Evolutionary conservation across 495 filamentous ascomycete species (phyloP).

Genomic region (Mytilinidion resinicola): DNA sequence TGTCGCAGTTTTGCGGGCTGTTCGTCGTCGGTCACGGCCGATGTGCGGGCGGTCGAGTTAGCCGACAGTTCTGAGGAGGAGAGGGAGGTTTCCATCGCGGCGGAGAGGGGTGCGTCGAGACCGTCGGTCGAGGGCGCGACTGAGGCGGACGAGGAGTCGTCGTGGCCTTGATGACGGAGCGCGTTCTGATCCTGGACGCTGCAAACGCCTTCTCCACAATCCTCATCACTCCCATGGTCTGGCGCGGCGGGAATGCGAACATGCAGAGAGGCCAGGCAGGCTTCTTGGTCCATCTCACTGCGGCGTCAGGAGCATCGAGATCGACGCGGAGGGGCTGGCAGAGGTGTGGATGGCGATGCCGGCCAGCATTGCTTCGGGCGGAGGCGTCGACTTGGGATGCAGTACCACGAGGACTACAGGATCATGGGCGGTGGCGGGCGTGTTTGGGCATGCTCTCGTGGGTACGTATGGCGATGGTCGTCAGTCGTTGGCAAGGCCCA

Average conservation of each 20-base stretch:
- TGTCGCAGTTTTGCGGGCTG: constrained; percentile 6
- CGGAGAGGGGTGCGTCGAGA: constrained; percentile 16
- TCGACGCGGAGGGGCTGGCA: not conserved
- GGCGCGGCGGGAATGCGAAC: not conserved
- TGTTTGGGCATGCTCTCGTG: not conserved
- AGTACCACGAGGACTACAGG: not conserved
- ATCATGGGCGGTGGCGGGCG: not conserved
- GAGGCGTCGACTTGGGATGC: not conserved
- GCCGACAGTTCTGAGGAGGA: constrained; percentile 20
- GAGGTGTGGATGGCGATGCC: not conserved
- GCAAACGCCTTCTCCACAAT: not conserved
- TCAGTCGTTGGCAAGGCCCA: not conserved
- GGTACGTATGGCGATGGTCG: not conserved
- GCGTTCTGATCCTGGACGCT: not conserved
- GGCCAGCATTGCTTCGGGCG: not conserved
- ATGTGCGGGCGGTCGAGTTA: constrained; percentile 24
- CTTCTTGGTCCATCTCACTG: not conserved
- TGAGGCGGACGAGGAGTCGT: constrained; percentile 6
- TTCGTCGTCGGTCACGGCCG: constrained; percentile 22
- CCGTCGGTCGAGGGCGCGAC: constrained; percentile 16
- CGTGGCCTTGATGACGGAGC: not conserved
- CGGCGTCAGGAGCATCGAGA: not conserved
- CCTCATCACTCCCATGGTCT: not conserved
- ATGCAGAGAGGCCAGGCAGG: not conserved
- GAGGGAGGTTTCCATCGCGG: constrained; percentile 16